phyloP scores from a whole-genome alignment of 352 stramenopile species.

The Globisporangium polare region DNA sequence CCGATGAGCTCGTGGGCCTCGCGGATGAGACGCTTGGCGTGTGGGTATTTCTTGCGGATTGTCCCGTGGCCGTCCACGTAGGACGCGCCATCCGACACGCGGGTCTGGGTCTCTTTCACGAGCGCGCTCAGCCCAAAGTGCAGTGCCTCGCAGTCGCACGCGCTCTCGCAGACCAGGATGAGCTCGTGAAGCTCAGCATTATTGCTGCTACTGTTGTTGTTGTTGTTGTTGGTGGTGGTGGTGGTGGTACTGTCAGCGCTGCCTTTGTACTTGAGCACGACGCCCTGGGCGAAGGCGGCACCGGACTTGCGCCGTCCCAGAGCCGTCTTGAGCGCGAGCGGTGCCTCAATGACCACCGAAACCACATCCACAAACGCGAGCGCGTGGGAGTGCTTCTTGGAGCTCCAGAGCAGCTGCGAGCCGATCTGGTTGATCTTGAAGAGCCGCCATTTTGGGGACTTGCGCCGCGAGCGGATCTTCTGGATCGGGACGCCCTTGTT shows the following conservation, averaged over 20 bases:
- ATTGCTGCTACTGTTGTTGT: slow-evolving; percentile 1
- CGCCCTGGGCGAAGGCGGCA: slow-evolving; percentile 24
- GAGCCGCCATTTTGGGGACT: slow-evolving; percentile 47
- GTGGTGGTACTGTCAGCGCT: slow-evolving; percentile 7
- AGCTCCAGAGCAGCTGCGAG: slow-evolving; percentile 59
- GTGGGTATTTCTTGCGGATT: slow-evolving; percentile 57
- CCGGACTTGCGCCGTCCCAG: slow-evolving; percentile 22
- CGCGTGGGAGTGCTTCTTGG: slow-evolving; percentile 38
- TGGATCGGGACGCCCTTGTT: slow-evolving; percentile 56
- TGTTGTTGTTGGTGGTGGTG: too few species aligned
- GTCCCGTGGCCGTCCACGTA: slow-evolving; percentile 62
- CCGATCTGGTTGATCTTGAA: slow-evolving; percentile 59
- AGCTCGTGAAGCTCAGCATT: slow-evolving; percentile 25
- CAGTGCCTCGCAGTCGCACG: slow-evolving; percentile 54
- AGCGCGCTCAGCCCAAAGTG: slow-evolving; percentile 48
- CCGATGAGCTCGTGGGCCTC: slow-evolving; percentile 46
- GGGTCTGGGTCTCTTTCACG: slow-evolving; percentile 32
- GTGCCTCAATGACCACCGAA: slow-evolving; percentile 39
- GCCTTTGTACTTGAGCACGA: slow-evolving; percentile 39
- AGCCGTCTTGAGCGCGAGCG: slow-evolving; percentile 28
- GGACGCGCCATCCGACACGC: slow-evolving; percentile 39
- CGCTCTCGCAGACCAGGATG: slow-evolving; percentile 60
- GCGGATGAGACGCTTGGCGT: slow-evolving; percentile 58
- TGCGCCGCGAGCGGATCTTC: slow-evolving; percentile 48
- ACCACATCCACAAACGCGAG: slow-evolving; percentile 46